A percentile compares a stretch with the other conserved stretches of the same genome.
Evolutionary conservation across 257 asterid species (phyloP).

Genomic region (Nicotiana undulata): DNA sequence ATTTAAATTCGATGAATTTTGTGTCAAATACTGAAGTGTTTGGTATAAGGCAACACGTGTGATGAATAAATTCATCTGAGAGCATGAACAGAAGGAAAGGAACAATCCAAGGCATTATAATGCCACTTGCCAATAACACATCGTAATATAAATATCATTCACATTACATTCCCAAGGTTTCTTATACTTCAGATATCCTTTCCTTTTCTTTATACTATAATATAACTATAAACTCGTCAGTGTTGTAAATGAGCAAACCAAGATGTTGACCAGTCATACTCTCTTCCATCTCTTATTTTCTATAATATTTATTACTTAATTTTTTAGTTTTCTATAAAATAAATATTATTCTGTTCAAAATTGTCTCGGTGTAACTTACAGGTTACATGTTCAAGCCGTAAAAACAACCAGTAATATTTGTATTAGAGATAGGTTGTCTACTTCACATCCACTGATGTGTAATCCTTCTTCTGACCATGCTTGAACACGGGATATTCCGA

Average conservation of each 20-base stretch:
- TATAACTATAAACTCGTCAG: not conserved
- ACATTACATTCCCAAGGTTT: constrained; percentile 1
- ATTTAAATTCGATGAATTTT: not conserved
- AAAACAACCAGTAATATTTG: accelerated
- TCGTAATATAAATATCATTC: not conserved
- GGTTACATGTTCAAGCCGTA: accelerated
- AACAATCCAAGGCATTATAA: not conserved
- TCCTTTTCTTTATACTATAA: not conserved
- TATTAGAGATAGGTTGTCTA: too few relatives aligned
- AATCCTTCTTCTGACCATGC: accelerated
- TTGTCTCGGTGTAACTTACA: too few relatives aligned
- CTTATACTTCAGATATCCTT: not conserved
- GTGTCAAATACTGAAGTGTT: not conserved
- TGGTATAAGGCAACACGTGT: not conserved
- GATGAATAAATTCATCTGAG: not conserved
- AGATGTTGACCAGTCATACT: constrained; percentile 14
- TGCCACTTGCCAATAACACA: not conserved
- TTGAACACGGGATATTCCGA: too few relatives aligned
- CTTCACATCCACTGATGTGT: too few relatives aligned
- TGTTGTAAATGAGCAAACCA: not conserved
- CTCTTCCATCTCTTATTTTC: not conserved
- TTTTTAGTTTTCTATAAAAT: not conserved
- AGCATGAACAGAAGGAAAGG: not conserved
- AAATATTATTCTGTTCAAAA: not conserved
- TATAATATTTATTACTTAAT: not conserved